These are phyloP conservation scores for Oryza meridionalis DNA, from an alignment of 176 grass and related monocot species.

Conservation along the genomic window DNA sequence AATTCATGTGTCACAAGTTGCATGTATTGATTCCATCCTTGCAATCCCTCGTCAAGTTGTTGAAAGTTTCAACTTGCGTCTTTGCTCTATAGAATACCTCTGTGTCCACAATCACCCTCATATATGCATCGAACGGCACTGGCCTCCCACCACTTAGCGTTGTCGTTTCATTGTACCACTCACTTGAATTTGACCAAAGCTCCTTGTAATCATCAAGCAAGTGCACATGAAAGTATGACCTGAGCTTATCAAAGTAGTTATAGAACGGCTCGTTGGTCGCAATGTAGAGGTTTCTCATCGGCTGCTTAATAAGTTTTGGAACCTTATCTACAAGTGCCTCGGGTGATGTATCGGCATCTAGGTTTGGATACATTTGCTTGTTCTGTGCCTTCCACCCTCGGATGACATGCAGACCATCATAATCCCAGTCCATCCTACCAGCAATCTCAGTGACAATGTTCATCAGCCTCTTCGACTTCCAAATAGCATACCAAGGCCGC, in stretches of 20 bases:
- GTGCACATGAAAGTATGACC: slow-evolving; percentile 85
- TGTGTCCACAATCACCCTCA: slow-evolving; percentile 87
- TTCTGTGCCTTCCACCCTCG: slow-evolving; percentile 81
- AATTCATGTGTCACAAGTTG: slow-evolving; percentile 57
- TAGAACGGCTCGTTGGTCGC: slow-evolving; percentile 91
- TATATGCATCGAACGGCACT: slow-evolving; percentile 83
- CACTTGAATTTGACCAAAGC: slow-evolving; percentile 79
- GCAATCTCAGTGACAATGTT: slow-evolving; percentile 93
- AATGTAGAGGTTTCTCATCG: slow-evolving; percentile 77
- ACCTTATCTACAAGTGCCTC: slow-evolving; percentile 65
- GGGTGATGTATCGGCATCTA: slow-evolving; percentile 79
- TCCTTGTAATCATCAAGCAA: slow-evolving; percentile 95
- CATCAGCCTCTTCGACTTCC: slow-evolving; percentile 94
- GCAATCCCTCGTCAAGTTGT: slow-evolving; percentile 95
- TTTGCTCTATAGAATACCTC: slow-evolving; percentile 89
- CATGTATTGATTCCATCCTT: slow-evolving; percentile 97
- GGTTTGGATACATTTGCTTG: slow-evolving; percentile 80
- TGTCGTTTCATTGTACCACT: slow-evolving; percentile 91
- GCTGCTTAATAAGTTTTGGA: slow-evolving; percentile 54
- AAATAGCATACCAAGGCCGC: slow-evolving; percentile 85
- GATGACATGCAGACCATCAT: slow-evolving; percentile 82
- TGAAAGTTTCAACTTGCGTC: slow-evolving; percentile 79
- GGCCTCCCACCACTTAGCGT: slow-evolving; percentile 56
- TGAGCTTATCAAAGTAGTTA: slow-evolving; percentile 87
- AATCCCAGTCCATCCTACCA: slow-evolving; percentile 89